These are phyloP conservation scores for Globisporangium barbulae DNA, from an alignment of 352 stramenopile genomes.

Conservation along the genomic window DNA sequence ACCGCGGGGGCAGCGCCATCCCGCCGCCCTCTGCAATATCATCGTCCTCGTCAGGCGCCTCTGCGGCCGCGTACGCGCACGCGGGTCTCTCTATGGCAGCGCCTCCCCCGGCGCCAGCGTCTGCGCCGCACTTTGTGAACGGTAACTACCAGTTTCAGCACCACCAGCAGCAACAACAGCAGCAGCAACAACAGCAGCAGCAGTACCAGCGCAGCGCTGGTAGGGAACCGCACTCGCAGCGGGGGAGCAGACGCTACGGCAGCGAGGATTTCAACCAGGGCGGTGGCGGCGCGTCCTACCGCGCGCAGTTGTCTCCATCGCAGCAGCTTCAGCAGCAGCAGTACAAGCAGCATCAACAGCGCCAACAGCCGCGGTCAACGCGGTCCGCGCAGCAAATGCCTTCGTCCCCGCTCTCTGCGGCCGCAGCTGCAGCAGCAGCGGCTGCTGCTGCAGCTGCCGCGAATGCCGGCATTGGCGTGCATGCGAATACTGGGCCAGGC, in stretches of 20 bases:
- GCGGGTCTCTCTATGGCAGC: not conserved
- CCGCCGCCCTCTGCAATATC: not conserved
- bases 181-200: too few relatives aligned
- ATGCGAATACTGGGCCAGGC: not conserved
- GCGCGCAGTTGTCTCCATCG: slow-evolving; percentile 10
- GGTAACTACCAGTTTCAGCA: slow-evolving; percentile 20
- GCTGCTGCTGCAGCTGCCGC: slow-evolving; percentile 9
- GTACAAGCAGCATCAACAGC: slow-evolving; percentile 8
- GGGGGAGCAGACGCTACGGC: slow-evolving; percentile 9
- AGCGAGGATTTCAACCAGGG: slow-evolving; percentile 9
- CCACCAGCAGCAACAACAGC: slow-evolving; percentile 9
- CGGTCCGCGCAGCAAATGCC: not conserved
- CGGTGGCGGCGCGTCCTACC: slow-evolving; percentile 9
- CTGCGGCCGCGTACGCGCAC: slow-evolving; percentile 1
- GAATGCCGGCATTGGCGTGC: slow-evolving; percentile 3
- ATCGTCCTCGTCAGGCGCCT: not conserved
- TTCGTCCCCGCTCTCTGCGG: slow-evolving; percentile 12
- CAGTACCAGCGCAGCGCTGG: not conserved
- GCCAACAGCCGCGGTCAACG: slow-evolving; percentile 5
- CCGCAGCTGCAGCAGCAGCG: slow-evolving; percentile 11
- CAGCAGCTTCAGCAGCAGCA: slow-evolving; percentile 17
- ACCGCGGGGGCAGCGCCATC: not conserved
- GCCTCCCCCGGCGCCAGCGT: slow-evolving; percentile 10
- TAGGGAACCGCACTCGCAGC: not conserved
- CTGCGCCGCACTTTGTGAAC: slow-evolving; percentile 16